Evolutionary conservation across 2,329 filamentous ascomycete genomes (phyloP), one percentile per base, ranked within the genome.

Genomic region (Penicillium vulpinum): DNA sequence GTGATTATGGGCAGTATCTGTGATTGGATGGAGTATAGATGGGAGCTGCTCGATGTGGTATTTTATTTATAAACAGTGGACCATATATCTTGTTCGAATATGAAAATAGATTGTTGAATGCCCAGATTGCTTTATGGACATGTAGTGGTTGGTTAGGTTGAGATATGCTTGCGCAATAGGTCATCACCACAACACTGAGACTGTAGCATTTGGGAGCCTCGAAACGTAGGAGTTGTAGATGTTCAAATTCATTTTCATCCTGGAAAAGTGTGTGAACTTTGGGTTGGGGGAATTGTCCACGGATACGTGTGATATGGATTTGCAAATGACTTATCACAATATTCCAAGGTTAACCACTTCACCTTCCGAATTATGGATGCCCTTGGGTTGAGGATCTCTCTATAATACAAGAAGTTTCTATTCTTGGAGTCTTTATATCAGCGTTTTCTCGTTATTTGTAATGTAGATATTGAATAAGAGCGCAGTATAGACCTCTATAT

Each of bases 21-120:
- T 51, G 53, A 51, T 55, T 55, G 53, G 53, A 51, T 44, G 15
- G 21, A 22, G 28, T 52, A 38, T 43, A 51, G 31, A 39, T 33
- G 18, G 16, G n/a, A 26, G 29, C 15, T 31, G 16, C 35, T 54
- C 16, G 22, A 54, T 54, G 33, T 13, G 51, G 43, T 33, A 48
- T 40, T 39, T 8, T 41, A 39, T 54, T 54, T 54, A 40, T 21
- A 10, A 31, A 18, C 24, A 9, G 18, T 28, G 24, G 15, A 38
- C 5, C 38, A 47, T 26, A 31, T 2, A 10, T 31, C 18, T 22
- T 45, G 7, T 31, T 6, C 2, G 6, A 18, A 16, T 46, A 33
- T 33, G 13, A 22, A 22, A 29, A 7, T 33, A 33, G 15, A 4
- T n/a, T 33, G 22, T 21, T 1, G 5, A 18, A 18, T 26, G 6